Conservation (phyloP, 1,139 yeast genomes). For the Wickerhamomyces sp. region DNA sequence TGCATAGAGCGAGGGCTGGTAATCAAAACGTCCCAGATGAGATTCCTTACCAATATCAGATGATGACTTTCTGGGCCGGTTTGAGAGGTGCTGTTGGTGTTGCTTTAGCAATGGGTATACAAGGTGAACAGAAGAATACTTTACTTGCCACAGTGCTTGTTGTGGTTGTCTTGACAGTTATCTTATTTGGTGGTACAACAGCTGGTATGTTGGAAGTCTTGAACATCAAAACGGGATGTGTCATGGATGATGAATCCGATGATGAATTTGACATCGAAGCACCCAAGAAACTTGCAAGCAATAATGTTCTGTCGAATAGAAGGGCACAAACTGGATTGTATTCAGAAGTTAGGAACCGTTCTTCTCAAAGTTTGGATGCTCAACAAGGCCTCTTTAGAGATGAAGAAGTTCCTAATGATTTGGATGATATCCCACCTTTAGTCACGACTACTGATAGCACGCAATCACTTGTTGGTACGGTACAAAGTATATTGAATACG, state of each 20-base stretch:
- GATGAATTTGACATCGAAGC: conserved; percentile 95
- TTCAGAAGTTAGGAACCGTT: conserved; percentile 6
- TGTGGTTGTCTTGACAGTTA: conserved; percentile 93
- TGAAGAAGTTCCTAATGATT: conserved; percentile 21
- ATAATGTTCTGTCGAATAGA: conserved; percentile 29
- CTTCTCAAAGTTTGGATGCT: conserved; percentile 4
- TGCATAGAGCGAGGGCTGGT: conserved; percentile 49
- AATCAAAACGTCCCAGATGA: conserved; percentile 66
- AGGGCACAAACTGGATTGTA: conserved; percentile 24
- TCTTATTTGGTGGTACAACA: conserved; percentile 96
- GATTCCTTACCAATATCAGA: conserved; percentile 91
- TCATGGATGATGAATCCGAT: conserved; percentile 83
- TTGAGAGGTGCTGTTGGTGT: conserved; percentile 99
- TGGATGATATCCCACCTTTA: conserved; percentile 24
- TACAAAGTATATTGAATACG: conserved; percentile 21
- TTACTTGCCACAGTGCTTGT: conserved; percentile 91
- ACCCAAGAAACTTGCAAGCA: conserved; percentile 33
- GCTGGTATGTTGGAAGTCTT: conserved; percentile 96
- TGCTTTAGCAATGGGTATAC: conserved; percentile 95
- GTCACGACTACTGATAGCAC: conserved; percentile 8
- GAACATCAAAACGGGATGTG: conserved; percentile 88
- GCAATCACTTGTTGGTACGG: conserved; percentile 16
- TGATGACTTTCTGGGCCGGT: conserved; percentile 99
- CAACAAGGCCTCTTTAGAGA: conserved; percentile 20
- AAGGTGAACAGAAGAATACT: conserved; percentile 89